Evolutionary conservation across 345 rosid species (phyloP), one percentile per base, ranked within the genome.

Genomic region (Geranium rotundifolium): DNA sequence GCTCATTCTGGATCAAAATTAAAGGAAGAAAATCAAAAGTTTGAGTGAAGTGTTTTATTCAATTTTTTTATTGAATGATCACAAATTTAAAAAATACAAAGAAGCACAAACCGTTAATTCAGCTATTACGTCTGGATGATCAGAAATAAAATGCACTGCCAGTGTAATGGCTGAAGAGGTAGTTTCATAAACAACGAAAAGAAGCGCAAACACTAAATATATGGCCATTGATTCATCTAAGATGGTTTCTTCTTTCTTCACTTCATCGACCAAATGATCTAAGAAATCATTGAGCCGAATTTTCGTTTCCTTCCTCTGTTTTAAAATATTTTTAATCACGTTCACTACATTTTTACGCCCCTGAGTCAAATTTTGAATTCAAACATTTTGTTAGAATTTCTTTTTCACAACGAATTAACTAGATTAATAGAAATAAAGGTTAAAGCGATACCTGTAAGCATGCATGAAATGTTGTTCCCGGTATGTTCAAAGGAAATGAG

Each of bases 391-490:
- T 18, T 34, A 56, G 0, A 30, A 30, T 30, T 19, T 19, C 41
- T 31, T 31, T 31, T 31, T 3, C 3, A 31, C 3, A 31, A 31
- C 37, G 7, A 31, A 31, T 31, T 31, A 31, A 7, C 4, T 31
- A 7, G 37, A 3, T 31, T 2, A 7, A 7, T 2, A 31, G 3
- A 31, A 2, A 31, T 31, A 31, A 7, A 31, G 7, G 4, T 31
- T 31, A 7, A 31, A 31, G 7, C 37, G 7, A 3, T 60, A 73
- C 80, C 76, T 68, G 58, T 63, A 74, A 64, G 49, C 81, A 72
- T 63, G 17, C 46, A 65, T 76, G 69, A 37, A 61, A 79, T 73
- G 76, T 67, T 13, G 77, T 76, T 70, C 84, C 78, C 1, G 83
- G 76, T 39, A 71, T 19, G 69, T 74, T 56, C 19, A 74, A 5